These are phyloP conservation scores for Pseudonectria buxi DNA, from an alignment of 2,329 filamentous ascomycete genomes.

Conservation along the genomic window DNA sequence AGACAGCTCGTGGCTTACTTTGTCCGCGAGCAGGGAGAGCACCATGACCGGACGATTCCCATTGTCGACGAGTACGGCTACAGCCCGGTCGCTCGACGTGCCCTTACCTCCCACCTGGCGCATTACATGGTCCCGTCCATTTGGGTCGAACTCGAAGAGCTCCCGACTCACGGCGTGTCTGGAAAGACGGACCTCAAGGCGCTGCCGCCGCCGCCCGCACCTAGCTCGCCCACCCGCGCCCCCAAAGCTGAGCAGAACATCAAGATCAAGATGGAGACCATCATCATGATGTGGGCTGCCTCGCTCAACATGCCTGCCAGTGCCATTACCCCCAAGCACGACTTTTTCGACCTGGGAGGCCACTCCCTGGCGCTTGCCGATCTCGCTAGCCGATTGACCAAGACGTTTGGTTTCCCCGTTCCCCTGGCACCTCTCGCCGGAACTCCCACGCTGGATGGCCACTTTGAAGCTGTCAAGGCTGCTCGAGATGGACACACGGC, in stretches of 20 bases:
- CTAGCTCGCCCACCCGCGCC: conserved; percentile 35
- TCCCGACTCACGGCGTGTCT: conserved; percentile 72
- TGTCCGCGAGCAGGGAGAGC: conserved; percentile 57
- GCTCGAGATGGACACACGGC: conserved; percentile 67
- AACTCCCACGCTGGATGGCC: conserved; percentile 64
- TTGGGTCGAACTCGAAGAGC: conserved; percentile 64
- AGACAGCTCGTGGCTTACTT: conserved; percentile 71
- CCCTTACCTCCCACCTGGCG: conserved; percentile 59
- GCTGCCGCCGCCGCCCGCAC: conserved; percentile 57
- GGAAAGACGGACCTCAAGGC: conserved; percentile 71
- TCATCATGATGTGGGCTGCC: conserved; percentile 66
- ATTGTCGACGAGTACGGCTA: conserved; percentile 65
- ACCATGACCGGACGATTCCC: conserved; percentile 51
- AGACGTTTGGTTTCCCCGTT: conserved; percentile 65
- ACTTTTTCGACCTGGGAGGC: conserved; percentile 76
- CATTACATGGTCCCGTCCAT: conserved; percentile 79
- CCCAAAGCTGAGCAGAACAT: conserved; percentile 48
- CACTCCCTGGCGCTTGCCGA: conserved; percentile 75
- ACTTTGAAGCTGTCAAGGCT: conserved; percentile 63
- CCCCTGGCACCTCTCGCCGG: conserved; percentile 65
- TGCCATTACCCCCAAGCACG: conserved; percentile 61
- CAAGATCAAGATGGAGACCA: conserved; percentile 58
- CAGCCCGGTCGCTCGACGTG: conserved; percentile 60
- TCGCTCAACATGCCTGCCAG: conserved; percentile 58
- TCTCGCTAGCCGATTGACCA: conserved; percentile 62